Evolutionary conservation across 306 rosid species (phyloP), one percentile per base, ranked within the genome.

Genomic region (Hippophae tibetana): DNA sequence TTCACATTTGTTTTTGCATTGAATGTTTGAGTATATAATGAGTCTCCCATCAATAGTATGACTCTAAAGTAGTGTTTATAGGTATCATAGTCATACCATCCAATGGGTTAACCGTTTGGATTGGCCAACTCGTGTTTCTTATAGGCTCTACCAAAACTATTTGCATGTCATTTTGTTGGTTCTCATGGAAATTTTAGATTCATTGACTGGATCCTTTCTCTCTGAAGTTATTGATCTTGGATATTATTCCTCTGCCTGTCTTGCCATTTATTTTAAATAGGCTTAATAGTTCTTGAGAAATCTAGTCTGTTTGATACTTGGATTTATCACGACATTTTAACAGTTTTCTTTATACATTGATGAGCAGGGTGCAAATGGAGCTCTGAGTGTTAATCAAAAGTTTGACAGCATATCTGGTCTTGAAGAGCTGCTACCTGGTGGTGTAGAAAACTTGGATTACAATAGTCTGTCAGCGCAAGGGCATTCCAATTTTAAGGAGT

Each of bases 311-410:
- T 18, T 18, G 23, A 18, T 18, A 18, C 23, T 18, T 25, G 45
- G 56, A 7, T 10, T 57, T 41, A 53, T 50, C 43, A 50, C 7
- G 46, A 42, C 52, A 44, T 25, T 7, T 47, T 40, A 12, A 49
- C 59, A 25, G 42, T 14, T 25, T 13, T 13, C 49, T 43, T 58
- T 64, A 26, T 38, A 8, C 48, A 55, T 69, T 48, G 10, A 45
- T 56, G 67, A 64, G 62, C 68, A 75, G 79, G 75, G 40, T 69
- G 76, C 47, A 10, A 52, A 64, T 7, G 67, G 58, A 31, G 53
- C 26, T 61, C 54, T 56, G 23, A 45, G 63, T 52, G 40, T 44
- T 42, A 59, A 66, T 44, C 61, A 69, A 48, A 65, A 59, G 49
- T 42, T 55, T 26, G 71, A 50, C 47, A 44, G 47, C 60, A 12